Conservation (phyloP, 768 basidiomycete species). For the Saitozyma podzolica region DNA sequence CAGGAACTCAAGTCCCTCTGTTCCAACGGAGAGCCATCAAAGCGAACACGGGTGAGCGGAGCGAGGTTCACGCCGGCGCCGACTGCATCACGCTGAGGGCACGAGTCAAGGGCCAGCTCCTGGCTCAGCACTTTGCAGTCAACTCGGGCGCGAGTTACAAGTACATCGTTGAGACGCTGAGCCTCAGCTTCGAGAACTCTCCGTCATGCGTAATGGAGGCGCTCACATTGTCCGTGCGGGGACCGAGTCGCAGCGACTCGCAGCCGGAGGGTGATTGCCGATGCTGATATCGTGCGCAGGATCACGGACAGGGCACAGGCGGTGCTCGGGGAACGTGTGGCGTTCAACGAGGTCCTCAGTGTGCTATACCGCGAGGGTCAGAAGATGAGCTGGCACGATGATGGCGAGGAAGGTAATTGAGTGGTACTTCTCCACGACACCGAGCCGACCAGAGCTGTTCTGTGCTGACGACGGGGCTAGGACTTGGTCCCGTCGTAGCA, state of each 20-base stretch:
- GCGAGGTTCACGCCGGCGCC: neutral
- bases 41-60: conserved; percentile 17
- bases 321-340: conserved; percentile 14
- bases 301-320: neutral
- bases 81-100: neutral
- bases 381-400: conserved; percentile 50
- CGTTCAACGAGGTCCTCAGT: conserved; percentile 49
- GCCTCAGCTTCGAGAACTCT: conserved; percentile 35
- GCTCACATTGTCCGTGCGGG: conserved; percentile 17
- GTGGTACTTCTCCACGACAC: neutral
- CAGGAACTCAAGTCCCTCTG: conserved; percentile 12
- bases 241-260: too few relatives aligned
- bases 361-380: conserved; percentile 40
- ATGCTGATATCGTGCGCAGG: too few relatives aligned
- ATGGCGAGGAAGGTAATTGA: conserved; percentile 44
- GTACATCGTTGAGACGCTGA: conserved; percentile 40
- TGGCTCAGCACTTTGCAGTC: conserved; percentile 44
- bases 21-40: conserved; percentile 32
- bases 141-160: conserved; percentile 41
- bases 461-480: conserved; percentile 14
- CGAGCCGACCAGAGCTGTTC: neutral
- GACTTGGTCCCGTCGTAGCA: conserved; percentile 46
- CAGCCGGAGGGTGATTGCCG: too few relatives aligned
- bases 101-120: conserved; percentile 26
- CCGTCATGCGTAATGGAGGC: conserved; percentile 20